Conservation (phyloP, 1,139 yeast genomes). For the Pichia sp. region DNA sequence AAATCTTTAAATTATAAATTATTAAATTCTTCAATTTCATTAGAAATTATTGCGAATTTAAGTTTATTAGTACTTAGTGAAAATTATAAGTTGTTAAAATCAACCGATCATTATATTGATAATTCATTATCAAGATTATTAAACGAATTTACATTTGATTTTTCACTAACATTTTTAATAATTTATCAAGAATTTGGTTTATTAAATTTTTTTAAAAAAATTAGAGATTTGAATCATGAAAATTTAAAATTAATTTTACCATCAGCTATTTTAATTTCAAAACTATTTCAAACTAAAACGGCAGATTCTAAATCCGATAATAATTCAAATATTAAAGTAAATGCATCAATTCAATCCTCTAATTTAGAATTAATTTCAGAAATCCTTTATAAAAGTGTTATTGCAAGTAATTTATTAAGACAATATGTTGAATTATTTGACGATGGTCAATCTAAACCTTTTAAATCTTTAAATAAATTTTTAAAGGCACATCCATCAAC, state of each 20-base stretch:
- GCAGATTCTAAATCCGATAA: constrained; percentile 18
- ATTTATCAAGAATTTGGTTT: constrained; percentile 36
- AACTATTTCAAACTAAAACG: constrained; percentile 12
- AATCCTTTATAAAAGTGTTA: constrained; percentile 24
- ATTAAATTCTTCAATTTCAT: constrained; percentile 28
- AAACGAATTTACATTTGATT: constrained; percentile 24
- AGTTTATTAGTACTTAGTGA: constrained; percentile 29
- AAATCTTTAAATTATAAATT: constrained; percentile 29
- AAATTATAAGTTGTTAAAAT: constrained; percentile 21
- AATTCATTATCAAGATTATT: constrained; percentile 21
- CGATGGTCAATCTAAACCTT: constrained; percentile 27
- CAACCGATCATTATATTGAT: constrained; percentile 9
- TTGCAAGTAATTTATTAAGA: constrained; percentile 27
- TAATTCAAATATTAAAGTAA: neutral
- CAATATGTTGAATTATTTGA: constrained; percentile 30
- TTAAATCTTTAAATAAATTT: constrained; percentile 23
- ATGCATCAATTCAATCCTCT: constrained; percentile 3
- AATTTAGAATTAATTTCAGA: constrained; percentile 22
- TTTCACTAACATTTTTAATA: constrained; percentile 25
- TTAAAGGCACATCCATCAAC: constrained; percentile 29
- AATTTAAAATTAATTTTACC: constrained; percentile 15
- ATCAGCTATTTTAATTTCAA: constrained; percentile 15
- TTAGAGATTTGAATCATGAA: constrained; percentile 18
- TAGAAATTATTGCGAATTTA: constrained; percentile 30
- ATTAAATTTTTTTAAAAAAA: constrained; percentile 31